Evolutionary conservation across 2,329 filamentous ascomycete species (phyloP), one percentile per base, ranked within the genome.

Genomic region (Alternaria metachromatica): DNA sequence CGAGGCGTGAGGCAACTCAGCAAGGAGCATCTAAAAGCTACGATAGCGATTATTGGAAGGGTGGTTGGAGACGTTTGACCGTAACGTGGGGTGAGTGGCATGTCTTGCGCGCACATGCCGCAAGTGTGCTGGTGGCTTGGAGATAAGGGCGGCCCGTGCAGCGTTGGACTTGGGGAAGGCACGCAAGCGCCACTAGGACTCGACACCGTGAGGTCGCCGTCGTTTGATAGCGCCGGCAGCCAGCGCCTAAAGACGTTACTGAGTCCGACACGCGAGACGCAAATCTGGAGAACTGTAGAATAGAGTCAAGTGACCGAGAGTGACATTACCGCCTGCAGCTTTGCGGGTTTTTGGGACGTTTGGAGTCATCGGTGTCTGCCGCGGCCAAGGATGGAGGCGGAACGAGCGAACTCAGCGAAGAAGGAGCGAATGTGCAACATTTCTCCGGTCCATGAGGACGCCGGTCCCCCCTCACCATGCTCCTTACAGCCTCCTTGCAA

Each of bases 51-150:
- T 28, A 20, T 55, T 33, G 28, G 18, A 37, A 55, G 57, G 26
- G 18, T 23, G 25, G 51, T 56, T 50, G 44, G 53, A 56, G 18
- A 51, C 41, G 54, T 56, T 18, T 43, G 54, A 43, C 18, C 26
- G 3, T 30, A 30, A 49, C 46, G 55, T 51, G 55, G 55, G 58
- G 58, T 48, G 45, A 18, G 28, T 30, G 48, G 48, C 53, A 55
- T 26, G 58, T 49, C 50, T 55, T 56, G 59, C 59, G 54, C 37
- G 61, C 60, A 66, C 64, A 66, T 66, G 61, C 64, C 61, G 55
- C 49, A 55, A 58, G 37, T 43, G 49, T 23, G 18, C 33, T 49
- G 59, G 48, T 60, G 46, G 56, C 44, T 21, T 50, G 12, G 37
- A 18, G 57, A 60, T 63, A 61, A 63, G 49, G 53, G 41, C 51